Percentiles rank a stretch among this genome's conserved stretches.
Evolutionary conservation across 192 early-diverging fungal species (phyloP).

Genomic region (Entomortierella parvispora): DNA sequence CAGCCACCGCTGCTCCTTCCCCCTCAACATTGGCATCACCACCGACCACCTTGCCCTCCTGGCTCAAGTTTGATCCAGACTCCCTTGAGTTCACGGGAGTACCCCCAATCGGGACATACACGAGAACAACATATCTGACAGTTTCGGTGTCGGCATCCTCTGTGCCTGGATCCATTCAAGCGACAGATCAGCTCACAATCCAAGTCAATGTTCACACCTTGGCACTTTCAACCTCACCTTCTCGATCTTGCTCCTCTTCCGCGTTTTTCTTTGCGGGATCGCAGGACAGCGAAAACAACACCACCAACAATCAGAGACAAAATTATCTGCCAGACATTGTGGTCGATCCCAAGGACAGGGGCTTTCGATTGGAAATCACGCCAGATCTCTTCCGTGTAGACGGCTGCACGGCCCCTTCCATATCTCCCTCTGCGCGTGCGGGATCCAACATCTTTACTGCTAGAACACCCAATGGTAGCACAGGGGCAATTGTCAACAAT

Average conservation of each 20-base stretch:
- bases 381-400: conserved; percentile 11
- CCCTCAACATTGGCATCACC: too few species aligned
- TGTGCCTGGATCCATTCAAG: conserved; percentile 7
- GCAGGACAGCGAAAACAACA: background rate
- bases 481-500: too few species aligned
- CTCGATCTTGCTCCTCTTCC: conserved; percentile 8
- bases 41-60: conserved; percentile 9
- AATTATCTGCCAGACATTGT: conserved; percentile 10
- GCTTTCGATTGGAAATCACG: background rate
- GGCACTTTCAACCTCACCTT: background rate
- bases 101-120: conserved; percentile 6
- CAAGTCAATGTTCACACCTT: conserved; percentile 4
- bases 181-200: conserved; percentile 18
- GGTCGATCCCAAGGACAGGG: background rate
- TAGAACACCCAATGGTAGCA: background rate
- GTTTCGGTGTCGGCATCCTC: conserved; percentile 6
- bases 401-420: conserved; percentile 2
- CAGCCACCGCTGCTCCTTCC: too few species aligned
- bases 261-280: background rate
- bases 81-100: conserved; percentile 9
- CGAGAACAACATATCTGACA: conserved; percentile 7
- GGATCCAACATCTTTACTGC: background rate
- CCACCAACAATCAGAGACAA: background rate
- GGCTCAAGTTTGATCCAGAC: conserved; percentile 5
- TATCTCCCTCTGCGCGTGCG: background rate